Conservation (phyloP, 148 eudicot species). For the Rhododendron williamsianum region DNA sequence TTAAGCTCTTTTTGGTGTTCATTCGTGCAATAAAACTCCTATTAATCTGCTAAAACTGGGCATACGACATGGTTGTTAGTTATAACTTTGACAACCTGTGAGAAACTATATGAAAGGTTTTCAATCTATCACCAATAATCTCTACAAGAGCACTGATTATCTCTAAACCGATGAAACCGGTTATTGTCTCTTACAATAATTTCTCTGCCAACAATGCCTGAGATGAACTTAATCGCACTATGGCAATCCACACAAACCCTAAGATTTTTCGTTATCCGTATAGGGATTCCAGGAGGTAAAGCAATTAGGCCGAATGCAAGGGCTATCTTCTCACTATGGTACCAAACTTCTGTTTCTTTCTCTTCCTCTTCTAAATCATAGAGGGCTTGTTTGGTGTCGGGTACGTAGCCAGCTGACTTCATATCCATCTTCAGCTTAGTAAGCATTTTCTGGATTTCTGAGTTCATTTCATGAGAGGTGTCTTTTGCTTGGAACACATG, state of each 20-base stretch:
- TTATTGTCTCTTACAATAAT: conserved; percentile 51
- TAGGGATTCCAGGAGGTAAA: conserved; percentile 45
- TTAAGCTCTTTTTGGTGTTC: not conserved
- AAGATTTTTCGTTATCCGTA: conserved; percentile 54
- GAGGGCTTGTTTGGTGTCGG: conserved; percentile 41
- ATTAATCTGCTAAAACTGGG: not conserved
- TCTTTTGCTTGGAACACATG: conserved; percentile 63
- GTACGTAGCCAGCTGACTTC: conserved; percentile 46
- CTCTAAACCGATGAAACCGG: conserved; percentile 43
- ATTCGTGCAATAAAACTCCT: not conserved
- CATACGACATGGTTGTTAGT: not conserved
- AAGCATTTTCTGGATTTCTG: conserved; percentile 46
- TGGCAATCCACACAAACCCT: conserved; percentile 55
- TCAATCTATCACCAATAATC: conserved; percentile 45
- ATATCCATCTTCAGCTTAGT: conserved; percentile 29
- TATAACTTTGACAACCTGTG: too few relatives aligned
- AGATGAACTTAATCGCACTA: conserved; percentile 45
- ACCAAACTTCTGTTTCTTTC: conserved; percentile 51
- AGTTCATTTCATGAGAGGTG: conserved; percentile 35
- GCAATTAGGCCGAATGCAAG: conserved; percentile 52
- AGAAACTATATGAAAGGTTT: not conserved
- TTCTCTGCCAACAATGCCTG: conserved; percentile 43
- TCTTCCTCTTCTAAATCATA: conserved; percentile 61
- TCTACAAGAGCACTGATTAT: conserved; percentile 40
- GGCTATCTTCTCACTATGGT: conserved; percentile 60